Evolutionary conservation across 2,329 filamentous ascomycete species (phyloP), one percentile per base, ranked within the genome.

Genomic region (Fusarium incarnatum): DNA sequence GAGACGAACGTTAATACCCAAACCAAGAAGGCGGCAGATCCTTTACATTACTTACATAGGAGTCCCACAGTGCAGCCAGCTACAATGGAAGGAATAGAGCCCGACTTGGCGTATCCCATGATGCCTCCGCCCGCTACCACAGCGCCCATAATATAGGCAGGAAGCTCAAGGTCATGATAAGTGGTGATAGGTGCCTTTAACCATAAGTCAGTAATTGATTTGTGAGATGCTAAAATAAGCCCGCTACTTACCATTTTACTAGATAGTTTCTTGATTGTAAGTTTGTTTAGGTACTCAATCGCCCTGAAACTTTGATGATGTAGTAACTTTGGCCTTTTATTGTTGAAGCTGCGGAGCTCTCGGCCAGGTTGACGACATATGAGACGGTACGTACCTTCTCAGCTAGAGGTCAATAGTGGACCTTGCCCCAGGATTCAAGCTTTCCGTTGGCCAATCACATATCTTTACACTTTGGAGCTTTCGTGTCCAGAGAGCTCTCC

Each of bases 51-150:
- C 83, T 47, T 82, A 89, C 86, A 89, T 20, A 89, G 79, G 16
- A 85, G 73, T 52, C 96, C 96, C 71, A 99, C 94, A 34, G 91
- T 90, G 72, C 93, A 85, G 55, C 96, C 96, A 16, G 96, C 96
- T 15, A 88, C 89, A 73, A 98, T 86, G 15, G 94, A 97, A 40
- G 95, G 95, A 52, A 97, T 80, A 25, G 94, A 98, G 63, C 93
- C 88, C 1, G 94, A 96, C 79, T 91, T 90, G 46, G 91, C 85
- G 81, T 94, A 99, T 77, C 96, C 96, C 77, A 92, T 92, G 64
- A 93, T 91, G 70, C 96, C 96, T 75, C 96, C 96, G 60, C 91
- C 87, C 54, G 94, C 94, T 62, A 94, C 98, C 63, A 98, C 86
- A 70, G 89, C 86, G 66, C 92, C 93, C 76, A 98, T 89, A 76